Conservation (phyloP, 129 eudicot genomes). For the Saposhnikovia divaricata region DNA sequence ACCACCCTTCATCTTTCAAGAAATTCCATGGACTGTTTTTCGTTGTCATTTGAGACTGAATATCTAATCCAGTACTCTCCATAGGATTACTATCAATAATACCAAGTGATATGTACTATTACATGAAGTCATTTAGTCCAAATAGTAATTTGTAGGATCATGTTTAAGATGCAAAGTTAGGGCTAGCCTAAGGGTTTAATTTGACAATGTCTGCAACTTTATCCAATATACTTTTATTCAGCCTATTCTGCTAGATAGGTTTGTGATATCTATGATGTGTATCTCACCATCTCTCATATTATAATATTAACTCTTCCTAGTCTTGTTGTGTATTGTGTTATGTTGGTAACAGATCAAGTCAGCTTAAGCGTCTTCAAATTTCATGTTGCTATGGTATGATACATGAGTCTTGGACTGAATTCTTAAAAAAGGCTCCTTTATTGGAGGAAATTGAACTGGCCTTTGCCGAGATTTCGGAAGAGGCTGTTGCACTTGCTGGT, state of each 20-base stretch:
- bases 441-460: constrained; percentile 23
- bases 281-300: not conserved
- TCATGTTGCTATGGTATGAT: not conserved
- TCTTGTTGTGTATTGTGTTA: not conserved
- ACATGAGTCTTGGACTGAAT: constrained; percentile 12
- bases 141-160: not conserved
- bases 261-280: not conserved
- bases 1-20: not conserved
- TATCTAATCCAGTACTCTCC: not conserved
- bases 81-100: not conserved
- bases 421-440: constrained; percentile 11
- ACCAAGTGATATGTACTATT: not conserved
- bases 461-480: constrained; percentile 4
- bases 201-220: not conserved
- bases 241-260: not conserved
- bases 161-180: not conserved
- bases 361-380: constrained; percentile 18
- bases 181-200: not conserved
- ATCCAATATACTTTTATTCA: not conserved
- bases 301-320: not conserved
- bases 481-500: constrained; percentile 7
- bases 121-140: not conserved
- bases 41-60: not conserved
- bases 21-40: not conserved
- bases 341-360: constrained; percentile 17